Percentiles rank a stretch among this genome's conserved stretches.
phyloP scores from a whole-genome alignment of 2,329 filamentous ascomycete species.

The Chaetomiaceae sp. region DNA sequence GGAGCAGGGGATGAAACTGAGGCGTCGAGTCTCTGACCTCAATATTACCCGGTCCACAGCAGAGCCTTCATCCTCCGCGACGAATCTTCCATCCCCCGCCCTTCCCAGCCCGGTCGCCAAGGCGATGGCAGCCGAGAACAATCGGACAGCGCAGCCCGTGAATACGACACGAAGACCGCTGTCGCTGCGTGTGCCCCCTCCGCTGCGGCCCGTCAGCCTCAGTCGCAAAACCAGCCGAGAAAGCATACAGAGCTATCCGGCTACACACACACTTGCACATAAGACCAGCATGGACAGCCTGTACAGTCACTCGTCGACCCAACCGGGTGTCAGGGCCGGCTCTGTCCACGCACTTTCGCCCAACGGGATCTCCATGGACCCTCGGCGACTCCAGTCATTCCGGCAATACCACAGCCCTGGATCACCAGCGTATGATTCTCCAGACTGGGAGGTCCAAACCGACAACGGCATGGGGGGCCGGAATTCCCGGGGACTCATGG shows the following conservation, averaged over 20 bases:
- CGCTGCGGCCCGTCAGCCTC: constrained; percentile 32
- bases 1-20: constrained; percentile 25
- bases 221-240: constrained; percentile 32
- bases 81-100: constrained; percentile 20
- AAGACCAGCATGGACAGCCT: constrained; percentile 31
- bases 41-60: constrained; percentile 6
- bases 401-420: constrained; percentile 18
- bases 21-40: constrained; percentile 14
- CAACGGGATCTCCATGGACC: constrained; percentile 22
- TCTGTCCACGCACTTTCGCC: constrained; percentile 20
- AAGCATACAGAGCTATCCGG: constrained; percentile 24
- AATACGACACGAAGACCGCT: constrained; percentile 38
- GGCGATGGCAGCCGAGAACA: constrained; percentile 26
- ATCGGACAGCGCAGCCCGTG: constrained; percentile 37
- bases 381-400: constrained; percentile 25
- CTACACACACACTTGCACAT: constrained; percentile 23
- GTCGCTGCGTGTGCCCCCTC: constrained; percentile 32
- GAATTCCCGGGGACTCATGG: constrained; percentile 27
- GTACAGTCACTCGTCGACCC: constrained; percentile 23
- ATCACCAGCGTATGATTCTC: constrained; percentile 19
- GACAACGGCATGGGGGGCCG: constrained; percentile 26
- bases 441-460: constrained; percentile 29
- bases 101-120: constrained; percentile 29
- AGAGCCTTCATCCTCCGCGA: constrained; percentile 19
- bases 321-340: constrained; percentile 3